These are phyloP conservation scores for Aspergillus campestris DNA, from an alignment of 495 filamentous ascomycete genomes.

Conservation along the genomic window DNA sequence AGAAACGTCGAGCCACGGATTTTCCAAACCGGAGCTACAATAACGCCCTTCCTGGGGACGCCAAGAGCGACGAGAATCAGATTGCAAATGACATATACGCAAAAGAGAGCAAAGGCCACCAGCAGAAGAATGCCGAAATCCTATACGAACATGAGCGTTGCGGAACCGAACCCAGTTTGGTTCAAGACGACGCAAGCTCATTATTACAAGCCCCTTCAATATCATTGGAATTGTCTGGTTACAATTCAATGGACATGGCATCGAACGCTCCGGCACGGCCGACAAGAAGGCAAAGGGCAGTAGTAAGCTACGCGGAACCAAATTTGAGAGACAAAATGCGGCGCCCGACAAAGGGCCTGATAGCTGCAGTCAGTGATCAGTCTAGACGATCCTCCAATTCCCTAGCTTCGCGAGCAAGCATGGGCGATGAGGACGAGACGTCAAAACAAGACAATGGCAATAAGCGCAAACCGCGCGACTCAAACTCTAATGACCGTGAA, in stretches of 20 bases:
- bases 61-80: too few species aligned
- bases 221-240: too few species aligned
- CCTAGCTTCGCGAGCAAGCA: slow-evolving; percentile 12
- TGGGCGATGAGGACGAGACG: slow-evolving; percentile 9
- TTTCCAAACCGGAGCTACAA: too few species aligned
- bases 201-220: slow-evolving; percentile 5
- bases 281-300: slow-evolving; percentile 54
- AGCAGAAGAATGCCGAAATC: too few species aligned
- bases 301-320: slow-evolving; percentile 79
- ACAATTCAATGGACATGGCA: too few species aligned
- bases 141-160: too few species aligned
- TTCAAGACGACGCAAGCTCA: neutral
- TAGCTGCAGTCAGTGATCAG: slow-evolving; percentile 60
- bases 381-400: slow-evolving; percentile 26
- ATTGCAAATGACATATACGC: too few species aligned
- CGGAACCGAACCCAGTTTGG: too few species aligned
- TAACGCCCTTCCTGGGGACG: too few species aligned
- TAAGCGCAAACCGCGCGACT: slow-evolving; percentile 3
- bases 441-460: neutral
- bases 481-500: slow-evolving; percentile 1
- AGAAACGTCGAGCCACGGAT: neutral
- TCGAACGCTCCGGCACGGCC: slow-evolving; percentile 44
- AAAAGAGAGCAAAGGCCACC: too few species aligned
- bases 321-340: slow-evolving; percentile 84
- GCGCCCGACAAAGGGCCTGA: slow-evolving; percentile 63